Conservation (phyloP, 2,329 filamentous ascomycete species). For the Biscogniauxia mediterranea region DNA sequence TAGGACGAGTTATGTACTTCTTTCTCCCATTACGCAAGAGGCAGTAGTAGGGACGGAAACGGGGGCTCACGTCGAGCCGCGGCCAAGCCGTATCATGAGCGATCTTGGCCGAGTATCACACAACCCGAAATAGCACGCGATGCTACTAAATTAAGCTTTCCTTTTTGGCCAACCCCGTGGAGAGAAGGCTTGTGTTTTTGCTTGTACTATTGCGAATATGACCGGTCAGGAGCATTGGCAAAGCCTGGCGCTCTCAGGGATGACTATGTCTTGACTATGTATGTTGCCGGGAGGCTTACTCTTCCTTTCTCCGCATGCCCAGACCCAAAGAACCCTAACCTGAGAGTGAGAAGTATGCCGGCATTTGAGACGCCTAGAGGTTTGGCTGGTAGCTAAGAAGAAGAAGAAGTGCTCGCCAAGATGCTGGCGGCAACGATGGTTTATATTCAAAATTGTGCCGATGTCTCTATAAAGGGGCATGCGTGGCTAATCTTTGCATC, state of each 20-base stretch:
- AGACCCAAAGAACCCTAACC: neutral
- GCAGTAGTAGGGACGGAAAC: neutral
- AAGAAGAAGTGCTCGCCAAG: neutral
- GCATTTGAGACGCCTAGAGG: neutral
- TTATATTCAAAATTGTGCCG: neutral
- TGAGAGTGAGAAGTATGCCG: no score
- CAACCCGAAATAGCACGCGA: neutral
- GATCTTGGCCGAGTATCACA: slow-evolving; percentile 7
- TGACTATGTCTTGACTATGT: neutral
- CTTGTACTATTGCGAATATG: neutral
- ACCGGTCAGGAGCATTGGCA: no score
- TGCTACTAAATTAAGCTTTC: neutral
- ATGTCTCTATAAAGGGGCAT: neutral
- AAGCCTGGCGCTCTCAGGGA: neutral
- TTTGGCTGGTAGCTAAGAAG: neutral
- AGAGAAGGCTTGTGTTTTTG: neutral
- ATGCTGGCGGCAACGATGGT: neutral
- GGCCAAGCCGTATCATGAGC: slow-evolving; percentile 5
- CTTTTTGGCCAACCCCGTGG: neutral
- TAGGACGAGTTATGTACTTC: neutral
- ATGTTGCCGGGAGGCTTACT: neutral
- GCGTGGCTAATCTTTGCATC: neutral
- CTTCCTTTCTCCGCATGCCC: neutral
- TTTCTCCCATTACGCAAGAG: neutral
- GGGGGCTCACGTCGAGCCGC: neutral